A percentile compares a stretch with the other conserved stretches of the same genome.
Conservation (phyloP, 2,329 filamentous ascomycete genomes). For the Epicoccum nigrum region DNA sequence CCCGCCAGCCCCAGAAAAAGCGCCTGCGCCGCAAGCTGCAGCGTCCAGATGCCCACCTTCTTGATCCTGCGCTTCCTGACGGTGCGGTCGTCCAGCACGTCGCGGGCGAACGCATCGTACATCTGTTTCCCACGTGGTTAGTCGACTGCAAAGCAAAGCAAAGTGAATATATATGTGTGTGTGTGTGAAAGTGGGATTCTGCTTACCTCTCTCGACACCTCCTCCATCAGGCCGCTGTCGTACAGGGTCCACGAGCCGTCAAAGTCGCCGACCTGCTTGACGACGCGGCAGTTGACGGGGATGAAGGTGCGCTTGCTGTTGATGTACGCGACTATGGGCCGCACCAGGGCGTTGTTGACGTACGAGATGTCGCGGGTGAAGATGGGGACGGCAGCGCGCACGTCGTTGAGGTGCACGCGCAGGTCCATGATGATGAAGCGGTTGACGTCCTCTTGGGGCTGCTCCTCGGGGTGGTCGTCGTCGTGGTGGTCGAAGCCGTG, state of each 20-base stretch:
- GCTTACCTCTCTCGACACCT: conserved; percentile 78
- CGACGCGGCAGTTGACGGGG: conserved; percentile 90
- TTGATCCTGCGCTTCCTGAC: conserved; percentile 85
- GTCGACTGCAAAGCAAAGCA: too few relatives aligned
- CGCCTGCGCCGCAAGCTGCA: conserved; percentile 89
- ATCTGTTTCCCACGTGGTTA: conserved; percentile 53
- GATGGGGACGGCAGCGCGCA: conserved; percentile 88
- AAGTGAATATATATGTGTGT: neutral
- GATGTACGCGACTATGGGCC: conserved; percentile 97
- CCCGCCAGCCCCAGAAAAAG: conserved; percentile 95
- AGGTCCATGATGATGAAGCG: conserved; percentile 92
- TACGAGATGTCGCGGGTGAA: conserved; percentile 93
- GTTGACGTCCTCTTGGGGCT: conserved; percentile 60
- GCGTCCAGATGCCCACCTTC: conserved; percentile 95
- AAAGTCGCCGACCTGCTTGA: conserved; percentile 88
- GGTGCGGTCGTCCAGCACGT: conserved; percentile 90
- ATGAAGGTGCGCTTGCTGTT: conserved; percentile 96
- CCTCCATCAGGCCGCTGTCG: conserved; percentile 92
- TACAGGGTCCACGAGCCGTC: conserved; percentile 95
- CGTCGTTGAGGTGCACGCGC: conserved; percentile 92
- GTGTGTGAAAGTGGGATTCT: neutral
- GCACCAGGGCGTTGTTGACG: conserved; percentile 91
- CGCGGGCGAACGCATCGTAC: conserved; percentile 90
- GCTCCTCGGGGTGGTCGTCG: conserved; percentile 19
- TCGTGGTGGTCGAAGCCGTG: conserved; percentile 38